phyloP scores from a whole-genome alignment of 495 filamentous ascomycete species.

The Lophiostoma macrostomum region DNA sequence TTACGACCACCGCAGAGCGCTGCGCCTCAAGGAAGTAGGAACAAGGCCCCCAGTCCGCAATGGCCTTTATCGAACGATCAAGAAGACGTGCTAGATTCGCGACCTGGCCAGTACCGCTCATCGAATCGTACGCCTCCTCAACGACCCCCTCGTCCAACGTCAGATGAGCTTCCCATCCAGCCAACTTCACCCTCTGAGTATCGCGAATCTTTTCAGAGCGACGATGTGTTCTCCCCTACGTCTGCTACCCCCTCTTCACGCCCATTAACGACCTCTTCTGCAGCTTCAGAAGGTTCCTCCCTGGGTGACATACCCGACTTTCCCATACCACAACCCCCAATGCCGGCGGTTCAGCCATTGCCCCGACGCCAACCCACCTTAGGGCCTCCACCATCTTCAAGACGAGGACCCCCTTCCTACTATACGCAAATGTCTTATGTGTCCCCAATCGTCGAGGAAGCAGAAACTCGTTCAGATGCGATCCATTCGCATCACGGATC shows the following conservation, averaged over 20 bases:
- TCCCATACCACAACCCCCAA: slow-evolving; percentile 45
- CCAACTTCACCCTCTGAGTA: slow-evolving; percentile 32
- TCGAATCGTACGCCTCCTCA: slow-evolving; percentile 51
- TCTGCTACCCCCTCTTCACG: slow-evolving; percentile 32
- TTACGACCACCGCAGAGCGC: slow-evolving; percentile 9
- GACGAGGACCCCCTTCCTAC: slow-evolving; percentile 71
- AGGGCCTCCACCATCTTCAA: slow-evolving; percentile 64
- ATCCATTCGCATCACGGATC: slow-evolving; percentile 60
- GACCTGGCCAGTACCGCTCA: background rate
- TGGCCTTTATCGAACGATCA: slow-evolving; percentile 30
- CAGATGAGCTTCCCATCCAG: slow-evolving; percentile 34
- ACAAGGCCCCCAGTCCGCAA: slow-evolving; percentile 15
- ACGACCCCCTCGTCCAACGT: slow-evolving; percentile 64
- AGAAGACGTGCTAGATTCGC: slow-evolving; percentile 5
- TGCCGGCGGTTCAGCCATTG: slow-evolving; percentile 39
- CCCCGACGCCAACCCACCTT: slow-evolving; percentile 56
- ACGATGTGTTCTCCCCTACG: slow-evolving; percentile 28
- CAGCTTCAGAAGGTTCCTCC: slow-evolving; percentile 40
- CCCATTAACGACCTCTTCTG: slow-evolving; percentile 32
- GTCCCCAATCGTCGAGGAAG: slow-evolving; percentile 85
- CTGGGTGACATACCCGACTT: slow-evolving; percentile 61
- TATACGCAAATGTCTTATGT: slow-evolving; percentile 70
- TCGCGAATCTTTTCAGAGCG: slow-evolving; percentile 25
- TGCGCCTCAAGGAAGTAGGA: slow-evolving; percentile 10
- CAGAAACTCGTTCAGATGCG: slow-evolving; percentile 45